A percentile compares a stretch with the other conserved stretches of the same genome.
Conservation (phyloP, 805 yeast species). For the Clavispora santaluciae region DNA sequence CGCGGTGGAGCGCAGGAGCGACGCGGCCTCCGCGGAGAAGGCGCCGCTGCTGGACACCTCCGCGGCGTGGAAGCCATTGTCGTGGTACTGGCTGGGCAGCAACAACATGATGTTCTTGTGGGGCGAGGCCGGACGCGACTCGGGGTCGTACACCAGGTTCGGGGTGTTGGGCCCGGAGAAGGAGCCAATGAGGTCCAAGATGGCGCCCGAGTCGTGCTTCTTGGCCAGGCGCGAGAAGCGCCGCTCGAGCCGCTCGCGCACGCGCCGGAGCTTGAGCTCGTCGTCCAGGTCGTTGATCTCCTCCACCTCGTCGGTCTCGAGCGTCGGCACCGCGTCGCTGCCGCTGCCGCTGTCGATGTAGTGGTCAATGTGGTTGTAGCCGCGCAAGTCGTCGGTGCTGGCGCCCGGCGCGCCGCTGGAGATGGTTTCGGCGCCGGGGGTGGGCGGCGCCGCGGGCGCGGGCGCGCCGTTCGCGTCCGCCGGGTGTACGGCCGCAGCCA, state of each 20-base stretch:
- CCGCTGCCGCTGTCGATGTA: neutral
- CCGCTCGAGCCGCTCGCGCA: conserved; percentile 13
- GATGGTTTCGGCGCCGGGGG: neutral
- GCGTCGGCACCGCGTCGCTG: neutral
- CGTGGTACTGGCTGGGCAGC: conserved; percentile 37
- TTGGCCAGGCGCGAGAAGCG: conserved; percentile 6
- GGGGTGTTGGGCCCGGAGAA: conserved; percentile 18
- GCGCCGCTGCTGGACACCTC: conserved; percentile 4
- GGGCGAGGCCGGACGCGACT: conserved; percentile 8
- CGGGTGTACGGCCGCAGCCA: conserved; percentile 13
- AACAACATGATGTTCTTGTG: conserved; percentile 31
- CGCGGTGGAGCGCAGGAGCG: conserved; percentile 23
- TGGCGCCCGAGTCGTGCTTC: conserved; percentile 13
- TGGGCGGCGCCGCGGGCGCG: neutral
- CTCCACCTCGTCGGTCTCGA: conserved; percentile 32
- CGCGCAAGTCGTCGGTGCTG: neutral
- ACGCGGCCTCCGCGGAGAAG: conserved; percentile 14
- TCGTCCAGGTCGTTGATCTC: conserved; percentile 40
- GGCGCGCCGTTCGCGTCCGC: too few relatives aligned
- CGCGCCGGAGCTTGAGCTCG: conserved; percentile 19
- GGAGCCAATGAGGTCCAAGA: conserved; percentile 18
- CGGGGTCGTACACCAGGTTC: conserved; percentile 4
- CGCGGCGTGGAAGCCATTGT: conserved; percentile 27
- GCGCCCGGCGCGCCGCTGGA: neutral
- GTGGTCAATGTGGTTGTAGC: neutral